Conservation (phyloP, 208 protist species). For the Vickermania spadyakhi region DNA sequence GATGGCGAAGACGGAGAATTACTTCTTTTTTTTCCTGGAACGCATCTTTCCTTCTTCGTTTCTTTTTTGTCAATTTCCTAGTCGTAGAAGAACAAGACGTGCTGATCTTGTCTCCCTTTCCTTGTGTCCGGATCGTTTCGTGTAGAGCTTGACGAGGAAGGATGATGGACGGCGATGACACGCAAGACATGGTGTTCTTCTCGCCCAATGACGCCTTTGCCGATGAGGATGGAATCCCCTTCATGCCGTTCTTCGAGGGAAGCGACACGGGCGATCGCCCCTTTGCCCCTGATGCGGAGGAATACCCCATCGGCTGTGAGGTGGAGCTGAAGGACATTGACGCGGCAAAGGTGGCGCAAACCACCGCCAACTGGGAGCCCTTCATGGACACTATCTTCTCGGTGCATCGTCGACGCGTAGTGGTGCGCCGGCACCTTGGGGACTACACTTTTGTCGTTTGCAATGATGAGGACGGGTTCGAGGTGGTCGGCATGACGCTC, state of each 20-base stretch:
- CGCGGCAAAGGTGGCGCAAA: slow-evolving; percentile 54
- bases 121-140: no score
- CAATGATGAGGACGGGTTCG: slow-evolving; percentile 33
- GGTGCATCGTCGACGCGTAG: slow-evolving; percentile 42
- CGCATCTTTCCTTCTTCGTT: no score
- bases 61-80: no score
- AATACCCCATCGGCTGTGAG: slow-evolving; percentile 79
- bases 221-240: slow-evolving; percentile 24
- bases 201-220: slow-evolving; percentile 2
- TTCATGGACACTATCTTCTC: slow-evolving; percentile 70
- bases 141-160: no score
- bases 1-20: no score
- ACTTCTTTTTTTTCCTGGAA: no score
- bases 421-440: slow-evolving; percentile 53
- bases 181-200: slow-evolving; percentile 19
- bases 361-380: slow-evolving; percentile 53
- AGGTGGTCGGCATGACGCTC: slow-evolving; percentile 62
- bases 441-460: slow-evolving; percentile 84
- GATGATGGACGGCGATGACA: slow-evolving; percentile 8
- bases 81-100: no score
- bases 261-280: slow-evolving; percentile 60
- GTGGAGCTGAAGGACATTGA: slow-evolving; percentile 73
- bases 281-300: slow-evolving; percentile 51
- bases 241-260: slow-evolving; percentile 71
- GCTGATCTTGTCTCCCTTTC: neutral